These are phyloP conservation scores for Rhizopogon salebrosus DNA, from an alignment of 768 basidiomycete species.

Conservation along the genomic window DNA sequence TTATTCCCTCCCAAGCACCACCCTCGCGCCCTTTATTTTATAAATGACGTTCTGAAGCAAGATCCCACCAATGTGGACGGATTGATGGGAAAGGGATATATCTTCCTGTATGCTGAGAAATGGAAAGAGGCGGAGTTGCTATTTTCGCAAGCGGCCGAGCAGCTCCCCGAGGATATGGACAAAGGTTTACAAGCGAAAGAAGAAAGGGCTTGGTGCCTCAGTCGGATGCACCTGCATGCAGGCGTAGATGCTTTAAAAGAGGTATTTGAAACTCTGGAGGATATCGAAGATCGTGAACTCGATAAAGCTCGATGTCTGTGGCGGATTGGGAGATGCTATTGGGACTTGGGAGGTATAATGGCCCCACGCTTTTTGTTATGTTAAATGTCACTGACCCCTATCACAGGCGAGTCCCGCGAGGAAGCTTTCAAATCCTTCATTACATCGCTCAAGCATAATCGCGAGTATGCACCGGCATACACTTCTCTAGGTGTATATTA, in stretches of 20 bases:
- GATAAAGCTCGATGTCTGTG: slow-evolving; percentile 79
- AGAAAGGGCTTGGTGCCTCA: slow-evolving; percentile 79
- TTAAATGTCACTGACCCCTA: slow-evolving; percentile 3
- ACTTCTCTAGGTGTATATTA: slow-evolving; percentile 94
- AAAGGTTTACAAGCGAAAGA: slow-evolving; percentile 64
- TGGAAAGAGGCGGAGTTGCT: slow-evolving; percentile 64
- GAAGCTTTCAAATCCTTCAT: slow-evolving; percentile 80
- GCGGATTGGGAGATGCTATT: slow-evolving; percentile 74
- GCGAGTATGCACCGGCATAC: slow-evolving; percentile 85
- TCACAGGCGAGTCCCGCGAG: slow-evolving; percentile 44
- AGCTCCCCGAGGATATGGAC: slow-evolving; percentile 40
- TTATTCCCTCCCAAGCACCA: slow-evolving; percentile 90
- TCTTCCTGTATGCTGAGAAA: slow-evolving; percentile 55
- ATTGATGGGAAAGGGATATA: slow-evolving; percentile 71
- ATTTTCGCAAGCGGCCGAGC: slow-evolving; percentile 54
- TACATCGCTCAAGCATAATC: slow-evolving; percentile 64
- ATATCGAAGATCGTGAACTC: slow-evolving; percentile 40
- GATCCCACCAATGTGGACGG: slow-evolving; percentile 60
- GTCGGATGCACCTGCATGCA: slow-evolving; percentile 44
- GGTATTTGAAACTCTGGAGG: slow-evolving; percentile 41
- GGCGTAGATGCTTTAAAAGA: slow-evolving; percentile 44
- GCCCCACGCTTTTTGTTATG: neutral
- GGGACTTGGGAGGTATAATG: slow-evolving; percentile 59
- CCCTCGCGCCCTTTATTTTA: slow-evolving; percentile 62
- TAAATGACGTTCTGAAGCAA: slow-evolving; percentile 63